These are phyloP conservation scores for Postia placenta DNA, from an alignment of 768 basidiomycete genomes.

Conservation along the genomic window DNA sequence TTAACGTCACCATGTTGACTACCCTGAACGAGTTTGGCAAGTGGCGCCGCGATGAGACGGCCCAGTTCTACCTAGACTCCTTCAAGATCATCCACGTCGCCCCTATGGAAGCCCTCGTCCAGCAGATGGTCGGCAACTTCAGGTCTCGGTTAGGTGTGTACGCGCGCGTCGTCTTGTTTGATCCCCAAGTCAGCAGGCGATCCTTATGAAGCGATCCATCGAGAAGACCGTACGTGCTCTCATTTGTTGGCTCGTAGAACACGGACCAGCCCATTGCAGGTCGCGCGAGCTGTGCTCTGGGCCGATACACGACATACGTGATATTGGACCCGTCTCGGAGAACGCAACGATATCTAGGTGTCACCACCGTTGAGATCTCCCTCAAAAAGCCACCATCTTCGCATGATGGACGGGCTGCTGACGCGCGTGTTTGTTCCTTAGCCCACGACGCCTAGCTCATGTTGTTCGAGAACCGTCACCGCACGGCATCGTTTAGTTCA, in stretches of 20 bases:
- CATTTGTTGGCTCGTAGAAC: conserved; percentile 96
- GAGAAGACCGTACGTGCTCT: conserved; percentile 99
- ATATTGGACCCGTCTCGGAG: no score
- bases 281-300: conserved; percentile 89
- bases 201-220: conserved; percentile 94
- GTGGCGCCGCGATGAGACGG: conserved; percentile 77
- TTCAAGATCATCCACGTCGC: conserved; percentile 99
- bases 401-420: no score
- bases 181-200: conserved; percentile 97
- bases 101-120: conserved; percentile 98
- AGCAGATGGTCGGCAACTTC: conserved; percentile 98
- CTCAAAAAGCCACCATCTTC: no score
- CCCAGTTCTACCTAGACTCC: conserved; percentile 73
- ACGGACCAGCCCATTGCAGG: conserved; percentile 98
- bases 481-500: no score
- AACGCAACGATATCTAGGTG: no score
- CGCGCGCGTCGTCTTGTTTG: conserved; percentile 83
- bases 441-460: no score
- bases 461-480: no score
- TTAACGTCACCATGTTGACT: conserved; percentile 95
- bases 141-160: conserved; percentile 60
- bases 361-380: no score
- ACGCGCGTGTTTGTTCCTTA: no score
- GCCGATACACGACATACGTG: no score
- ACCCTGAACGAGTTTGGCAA: conserved; percentile 89